Conservation (phyloP, 306 rosid genomes). For the Alnus rubra region DNA sequence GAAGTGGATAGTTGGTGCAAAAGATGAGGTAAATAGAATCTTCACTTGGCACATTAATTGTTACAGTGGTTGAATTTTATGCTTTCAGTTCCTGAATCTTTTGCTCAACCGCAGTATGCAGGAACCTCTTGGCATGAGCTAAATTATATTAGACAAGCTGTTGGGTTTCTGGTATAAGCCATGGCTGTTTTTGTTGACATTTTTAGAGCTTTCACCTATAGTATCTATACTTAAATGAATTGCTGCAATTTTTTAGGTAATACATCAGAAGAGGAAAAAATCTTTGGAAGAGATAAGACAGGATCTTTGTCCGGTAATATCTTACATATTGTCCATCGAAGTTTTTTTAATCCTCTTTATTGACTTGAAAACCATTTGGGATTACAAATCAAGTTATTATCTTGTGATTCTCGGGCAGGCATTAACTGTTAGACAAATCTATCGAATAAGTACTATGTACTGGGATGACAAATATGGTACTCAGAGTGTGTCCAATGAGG, state of each 20-base stretch:
- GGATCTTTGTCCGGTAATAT: slow-evolving; percentile 95
- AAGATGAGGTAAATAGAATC: slow-evolving; percentile 62
- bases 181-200: slow-evolving; percentile 16
- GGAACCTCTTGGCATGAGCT: slow-evolving; percentile 99
- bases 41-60: slow-evolving; percentile 10
- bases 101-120: slow-evolving; percentile 65
- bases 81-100: slow-evolving; percentile 24
- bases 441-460: slow-evolving; percentile 97
- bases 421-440: slow-evolving; percentile 92
- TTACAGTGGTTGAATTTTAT: slow-evolving; percentile 11
- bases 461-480: slow-evolving; percentile 99
- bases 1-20: slow-evolving; percentile 86
- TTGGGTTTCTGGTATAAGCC: slow-evolving; percentile 88
- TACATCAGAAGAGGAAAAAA: slow-evolving; percentile 96
- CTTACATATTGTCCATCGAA: slow-evolving; percentile 14
- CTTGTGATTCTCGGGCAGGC: slow-evolving; percentile 49
- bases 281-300: slow-evolving; percentile 82
- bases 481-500: slow-evolving; percentile 98
- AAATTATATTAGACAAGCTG: slow-evolving; percentile 92
- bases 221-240: slow-evolving; percentile 18
- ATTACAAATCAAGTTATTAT: slow-evolving; percentile 14
- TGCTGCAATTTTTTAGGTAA: slow-evolving; percentile 60
- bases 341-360: no score
- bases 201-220: neutral
- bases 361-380: neutral